phyloP scores from a whole-genome alignment of 352 stramenopile genomes.

The Pythium apleroticum region DNA sequence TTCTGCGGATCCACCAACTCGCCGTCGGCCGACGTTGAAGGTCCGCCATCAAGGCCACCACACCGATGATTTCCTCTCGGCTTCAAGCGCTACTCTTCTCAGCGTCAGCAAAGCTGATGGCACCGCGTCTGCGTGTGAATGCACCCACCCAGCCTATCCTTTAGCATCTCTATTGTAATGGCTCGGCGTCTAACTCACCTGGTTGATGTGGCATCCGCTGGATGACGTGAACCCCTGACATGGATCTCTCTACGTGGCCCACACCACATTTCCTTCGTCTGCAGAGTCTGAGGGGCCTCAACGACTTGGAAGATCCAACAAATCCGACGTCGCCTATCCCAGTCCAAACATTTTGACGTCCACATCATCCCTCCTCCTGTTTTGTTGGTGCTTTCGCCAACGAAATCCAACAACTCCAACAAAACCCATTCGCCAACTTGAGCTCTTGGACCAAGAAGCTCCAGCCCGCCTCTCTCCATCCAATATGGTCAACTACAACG shows the following conservation, averaged over 20 bases:
- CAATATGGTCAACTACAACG: conserved; percentile 41
- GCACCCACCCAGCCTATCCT: too few species aligned
- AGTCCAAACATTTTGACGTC: not conserved
- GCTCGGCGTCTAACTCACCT: not conserved
- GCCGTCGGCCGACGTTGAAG: not conserved
- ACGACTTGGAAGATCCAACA: conserved; percentile 14
- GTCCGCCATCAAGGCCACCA: not conserved
- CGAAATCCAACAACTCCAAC: not conserved
- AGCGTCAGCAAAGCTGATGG: not conserved
- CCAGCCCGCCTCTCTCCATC: not conserved
- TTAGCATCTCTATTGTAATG: not conserved
- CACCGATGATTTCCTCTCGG: conserved; percentile 9
- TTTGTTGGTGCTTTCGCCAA: conserved; percentile 6
- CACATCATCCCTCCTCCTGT: conserved; percentile 9
- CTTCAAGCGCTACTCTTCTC: not conserved
- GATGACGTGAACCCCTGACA: conserved; percentile 6
- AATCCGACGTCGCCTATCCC: conserved; percentile 8
- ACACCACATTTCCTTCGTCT: conserved; percentile 11
- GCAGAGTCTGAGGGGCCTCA: not conserved
- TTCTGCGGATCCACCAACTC: not conserved
- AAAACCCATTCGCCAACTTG: conserved; percentile 22
- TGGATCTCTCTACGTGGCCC: not conserved
- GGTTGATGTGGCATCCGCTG: not conserved
- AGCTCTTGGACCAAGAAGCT: conserved; percentile 5
- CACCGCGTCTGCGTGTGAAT: not conserved